Evolutionary conservation across 345 rosid species (phyloP).

Genomic region (Camelina sativa): DNA sequence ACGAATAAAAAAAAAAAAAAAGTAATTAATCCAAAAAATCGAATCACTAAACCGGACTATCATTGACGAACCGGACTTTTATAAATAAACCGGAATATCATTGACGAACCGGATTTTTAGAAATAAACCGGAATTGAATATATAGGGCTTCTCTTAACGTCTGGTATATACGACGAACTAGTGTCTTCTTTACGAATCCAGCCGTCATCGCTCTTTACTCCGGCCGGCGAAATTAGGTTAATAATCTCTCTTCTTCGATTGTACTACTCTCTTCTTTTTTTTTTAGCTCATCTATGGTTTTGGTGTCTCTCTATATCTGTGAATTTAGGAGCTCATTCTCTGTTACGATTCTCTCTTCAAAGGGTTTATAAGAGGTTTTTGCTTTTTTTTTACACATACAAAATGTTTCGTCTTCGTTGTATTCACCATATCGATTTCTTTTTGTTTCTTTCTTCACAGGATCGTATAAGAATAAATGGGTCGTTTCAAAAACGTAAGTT

Average conservation of each 20-base stretch:
- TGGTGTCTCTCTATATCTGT: not conserved
- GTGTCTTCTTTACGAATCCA: not conserved
- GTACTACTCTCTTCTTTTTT: not conserved
- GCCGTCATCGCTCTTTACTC: conserved; percentile 32
- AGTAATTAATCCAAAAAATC: not conserved
- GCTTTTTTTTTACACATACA: not conserved
- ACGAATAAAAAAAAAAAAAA: not conserved
- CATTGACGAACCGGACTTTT: conserved; percentile 13
- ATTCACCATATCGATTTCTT: not conserved
- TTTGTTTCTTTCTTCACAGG: too few relatives aligned
- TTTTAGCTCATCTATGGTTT: not conserved
- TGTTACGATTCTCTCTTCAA: not conserved
- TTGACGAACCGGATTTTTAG: conserved; percentile 12
- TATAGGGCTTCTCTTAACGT: conserved; percentile 30
- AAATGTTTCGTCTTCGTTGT: conserved; percentile 17
- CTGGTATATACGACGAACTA: not conserved
- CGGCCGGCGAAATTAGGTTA: conserved; percentile 38
- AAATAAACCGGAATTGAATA: conserved; percentile 31
- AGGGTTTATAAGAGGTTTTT: conserved; percentile 3
- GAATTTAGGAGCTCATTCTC: not conserved
- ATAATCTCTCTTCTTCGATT: not conserved
- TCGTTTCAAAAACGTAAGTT: conserved; percentile 55
- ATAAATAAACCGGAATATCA: conserved; percentile 31
- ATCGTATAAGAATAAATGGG: conserved; percentile 40
- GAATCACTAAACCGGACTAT: conserved; percentile 23